Evolutionary conservation across 2,329 filamentous ascomycete genomes (phyloP), one percentile per base, ranked within the genome.

Genomic region (Beauveria pseudobassiana): DNA sequence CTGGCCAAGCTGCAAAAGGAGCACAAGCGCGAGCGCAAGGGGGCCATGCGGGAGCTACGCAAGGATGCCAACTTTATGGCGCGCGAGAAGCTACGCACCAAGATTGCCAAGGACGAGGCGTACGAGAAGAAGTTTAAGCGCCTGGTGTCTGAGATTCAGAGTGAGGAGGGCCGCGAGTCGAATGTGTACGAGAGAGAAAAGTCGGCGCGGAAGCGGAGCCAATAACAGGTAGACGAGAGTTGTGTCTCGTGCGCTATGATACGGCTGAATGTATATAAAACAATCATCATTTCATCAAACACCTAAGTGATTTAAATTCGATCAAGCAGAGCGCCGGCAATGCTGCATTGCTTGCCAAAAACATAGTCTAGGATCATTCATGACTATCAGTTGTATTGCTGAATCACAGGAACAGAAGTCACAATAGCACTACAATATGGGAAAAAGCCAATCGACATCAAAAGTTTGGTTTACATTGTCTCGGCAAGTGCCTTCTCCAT

Each of bases 81-180:
- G 40, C 83, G 93, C 67, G 93, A 97, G 82, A 90, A 90, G 75
- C 80, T 99, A 70, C 84, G 86, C 69, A 82, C 96, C 79, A 98
- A 98, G 87, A 96, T 93, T 82, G 90, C 90, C 78, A 88, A 86
- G 78, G 95, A 98, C 79, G 86, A 85, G 62, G 92, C 90, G 66
- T 98, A 99, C 80, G 93, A 98, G 81, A 90, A 90, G 81, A 98
- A 98, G 83, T 96, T 93, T 80, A 90, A 89, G 81, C 85, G 89
- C 66, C 80, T 99, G 64, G 86, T 98, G 68, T 90, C 93, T 10
- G 93, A 97, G 82, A 97, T 99, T 69, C 93, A 99, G 78, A 91
- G 89, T 67, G 89, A 96, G 77, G 95, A 97, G 75, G 93, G 93
- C 1, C 80, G 82, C 63, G 93, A 95, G 75, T 82, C 86, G 49